Percentiles rank a stretch among this genome's conserved stretches.
These are phyloP conservation scores for Aspergillus phoenicis DNA, from an alignment of 2,329 filamentous ascomycete genomes.

Conservation along the genomic window DNA sequence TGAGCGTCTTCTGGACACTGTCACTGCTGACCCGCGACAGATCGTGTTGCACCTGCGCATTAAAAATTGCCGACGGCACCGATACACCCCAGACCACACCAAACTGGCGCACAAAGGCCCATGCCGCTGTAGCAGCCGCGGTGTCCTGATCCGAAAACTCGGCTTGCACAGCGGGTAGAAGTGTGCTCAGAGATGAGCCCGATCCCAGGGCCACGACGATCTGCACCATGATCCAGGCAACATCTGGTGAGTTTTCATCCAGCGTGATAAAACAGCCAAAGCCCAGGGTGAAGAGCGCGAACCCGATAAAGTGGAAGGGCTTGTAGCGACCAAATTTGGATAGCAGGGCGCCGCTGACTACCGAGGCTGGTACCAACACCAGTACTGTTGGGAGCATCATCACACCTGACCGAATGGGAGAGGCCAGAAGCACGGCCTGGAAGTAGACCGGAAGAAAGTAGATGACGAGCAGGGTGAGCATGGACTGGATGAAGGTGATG, in stretches of 20 bases:
- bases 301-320: constrained; percentile 31
- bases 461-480: constrained; percentile 12
- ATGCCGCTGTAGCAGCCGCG: constrained; percentile 30
- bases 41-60: constrained; percentile 21
- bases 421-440: constrained; percentile 41
- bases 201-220: constrained; percentile 26
- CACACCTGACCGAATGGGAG: constrained; percentile 36
- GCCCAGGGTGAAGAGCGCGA: constrained; percentile 28
- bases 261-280: constrained; percentile 33
- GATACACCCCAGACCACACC: constrained; percentile 36
- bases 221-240: constrained; percentile 34
- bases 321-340: constrained; percentile 36
- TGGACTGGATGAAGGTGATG: constrained; percentile 17
- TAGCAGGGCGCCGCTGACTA: constrained; percentile 34
- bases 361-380: constrained; percentile 26
- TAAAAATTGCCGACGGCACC: constrained; percentile 37
- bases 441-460: constrained; percentile 51
- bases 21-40: constrained; percentile 15
- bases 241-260: constrained; percentile 22
- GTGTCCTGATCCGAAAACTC: constrained; percentile 30
- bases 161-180: constrained; percentile 35
- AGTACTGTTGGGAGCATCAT: constrained; percentile 31
- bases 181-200: constrained; percentile 28
- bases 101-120: constrained; percentile 35
- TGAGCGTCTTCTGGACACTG: constrained; percentile 11